phyloP scores from a whole-genome alignment of 169 alveolate genomes.

The Hepatocystis sp. region DNA sequence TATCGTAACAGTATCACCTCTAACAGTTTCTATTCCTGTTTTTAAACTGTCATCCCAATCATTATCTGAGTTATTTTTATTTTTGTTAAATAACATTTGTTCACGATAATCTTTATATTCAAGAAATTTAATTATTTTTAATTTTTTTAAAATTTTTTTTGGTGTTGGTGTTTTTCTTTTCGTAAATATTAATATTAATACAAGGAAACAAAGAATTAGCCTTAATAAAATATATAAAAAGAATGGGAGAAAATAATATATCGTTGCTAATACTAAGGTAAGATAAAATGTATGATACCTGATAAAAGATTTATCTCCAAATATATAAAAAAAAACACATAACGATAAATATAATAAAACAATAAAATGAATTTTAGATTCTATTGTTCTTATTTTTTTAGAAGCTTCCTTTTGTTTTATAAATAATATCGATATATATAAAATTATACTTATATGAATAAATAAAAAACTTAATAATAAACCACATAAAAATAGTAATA shows the following conservation, averaged over 20 bases:
- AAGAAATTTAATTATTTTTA: conserved; percentile 59
- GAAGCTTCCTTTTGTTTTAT: conserved; percentile 43
- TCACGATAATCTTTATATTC: conserved; percentile 64
- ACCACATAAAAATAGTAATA: conserved; percentile 28
- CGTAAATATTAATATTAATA: conserved; percentile 23
- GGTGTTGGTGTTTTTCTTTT: conserved; percentile 74
- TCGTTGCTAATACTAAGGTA: conserved; percentile 22
- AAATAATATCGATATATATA: conserved; percentile 17
- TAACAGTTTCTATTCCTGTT: no score
- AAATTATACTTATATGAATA: conserved; percentile 39
- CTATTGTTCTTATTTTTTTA: conserved; percentile 18
- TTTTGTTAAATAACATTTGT: no score
- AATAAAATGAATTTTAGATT: conserved; percentile 43
- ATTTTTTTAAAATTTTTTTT: conserved; percentile 45
- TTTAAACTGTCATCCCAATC: no score
- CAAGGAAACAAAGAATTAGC: conserved; percentile 16
- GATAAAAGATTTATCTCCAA: conserved; percentile 10
- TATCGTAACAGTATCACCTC: no score
- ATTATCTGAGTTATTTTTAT: no score
- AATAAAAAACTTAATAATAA: conserved; percentile 18
- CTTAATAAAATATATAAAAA: conserved; percentile 62
- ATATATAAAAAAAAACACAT: conserved; percentile 43
- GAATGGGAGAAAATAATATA: conserved; percentile 62
- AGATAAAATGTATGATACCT: conserved; percentile 18
- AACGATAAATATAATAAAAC: conserved; percentile 15